Conservation (phyloP, 2,329 filamentous ascomycete genomes). For the Blastomyces parvus region DNA sequence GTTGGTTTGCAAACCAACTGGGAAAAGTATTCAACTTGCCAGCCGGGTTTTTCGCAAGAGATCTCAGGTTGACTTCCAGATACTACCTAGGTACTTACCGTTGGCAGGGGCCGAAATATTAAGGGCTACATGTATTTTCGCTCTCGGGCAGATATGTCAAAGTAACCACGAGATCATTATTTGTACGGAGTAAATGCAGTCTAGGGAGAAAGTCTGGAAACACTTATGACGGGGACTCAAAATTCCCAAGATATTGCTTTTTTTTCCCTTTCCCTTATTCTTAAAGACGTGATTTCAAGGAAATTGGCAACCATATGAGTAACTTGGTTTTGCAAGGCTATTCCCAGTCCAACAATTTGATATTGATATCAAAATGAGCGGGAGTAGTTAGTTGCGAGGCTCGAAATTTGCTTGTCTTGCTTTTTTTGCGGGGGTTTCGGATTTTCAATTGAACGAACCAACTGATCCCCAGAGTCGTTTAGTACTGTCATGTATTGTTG, state of each 20-base stretch:
- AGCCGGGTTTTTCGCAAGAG: too few species aligned
- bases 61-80: too few species aligned
- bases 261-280: neutral
- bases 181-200: neutral
- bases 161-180: too few species aligned
- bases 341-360: neutral
- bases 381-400: neutral
- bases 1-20: too few species aligned
- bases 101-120: too few species aligned
- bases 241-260: neutral
- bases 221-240: neutral
- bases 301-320: neutral
- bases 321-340: neutral
- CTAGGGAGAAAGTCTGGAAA: neutral
- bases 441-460: too few species aligned
- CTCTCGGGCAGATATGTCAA: neutral
- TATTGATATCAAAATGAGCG: neutral
- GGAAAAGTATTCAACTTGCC: too few species aligned
- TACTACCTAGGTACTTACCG: too few species aligned
- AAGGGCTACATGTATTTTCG: neutral
- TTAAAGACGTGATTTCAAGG: neutral
- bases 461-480: neutral
- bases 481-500: neutral
- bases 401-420: neutral
- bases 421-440: neutral